A percentile compares a stretch with the other conserved stretches of the same genome.
phyloP scores from a whole-genome alignment of 768 basidiomycete species.

The Tricholoma saponaceum region DNA sequence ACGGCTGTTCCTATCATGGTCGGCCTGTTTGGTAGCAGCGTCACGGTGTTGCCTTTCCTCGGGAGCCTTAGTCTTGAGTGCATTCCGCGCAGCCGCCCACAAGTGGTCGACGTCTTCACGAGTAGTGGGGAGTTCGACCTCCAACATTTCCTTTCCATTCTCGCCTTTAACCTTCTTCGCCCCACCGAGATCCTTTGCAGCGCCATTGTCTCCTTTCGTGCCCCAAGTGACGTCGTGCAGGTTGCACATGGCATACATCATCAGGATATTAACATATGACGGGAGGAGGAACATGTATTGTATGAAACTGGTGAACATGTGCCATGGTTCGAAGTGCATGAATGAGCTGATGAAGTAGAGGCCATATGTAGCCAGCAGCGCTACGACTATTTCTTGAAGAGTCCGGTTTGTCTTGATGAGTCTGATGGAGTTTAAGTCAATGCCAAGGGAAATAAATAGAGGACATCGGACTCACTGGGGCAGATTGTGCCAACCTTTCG shows the following conservation, averaged over 20 bases:
- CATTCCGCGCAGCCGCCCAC: slow-evolving; percentile 72
- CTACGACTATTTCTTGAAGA: slow-evolving; percentile 82
- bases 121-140: slow-evolving; percentile 78
- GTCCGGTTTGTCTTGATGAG: slow-evolving; percentile 63
- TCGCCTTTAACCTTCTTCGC: slow-evolving; percentile 87
- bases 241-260: slow-evolving; percentile 96
- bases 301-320: slow-evolving; percentile 90
- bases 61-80: slow-evolving; percentile 65
- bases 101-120: slow-evolving; percentile 86
- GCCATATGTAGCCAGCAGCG: slow-evolving; percentile 72
- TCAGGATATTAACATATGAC: slow-evolving; percentile 73
- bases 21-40: slow-evolving; percentile 84
- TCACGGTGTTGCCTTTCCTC: slow-evolving; percentile 79
- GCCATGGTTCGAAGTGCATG: slow-evolving; percentile 94
- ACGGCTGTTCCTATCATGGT: slow-evolving; percentile 79
- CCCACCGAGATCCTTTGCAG: slow-evolving; percentile 83
- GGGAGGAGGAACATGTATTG: slow-evolving; percentile 93
- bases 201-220: slow-evolving; percentile 88
- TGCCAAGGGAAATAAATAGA: not conserved
- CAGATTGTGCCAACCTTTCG: slow-evolving; percentile 73
- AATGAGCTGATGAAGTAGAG: slow-evolving; percentile 84
- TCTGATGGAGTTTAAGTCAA: slow-evolving; percentile 22
- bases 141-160: slow-evolving; percentile 82
- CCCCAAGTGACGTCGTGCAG: slow-evolving; percentile 90
- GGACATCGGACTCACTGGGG: slow-evolving; percentile 46